Evolutionary conservation across 1,139 yeast genomes (phyloP).

Genomic region (Scheffersomyces titani): DNA sequence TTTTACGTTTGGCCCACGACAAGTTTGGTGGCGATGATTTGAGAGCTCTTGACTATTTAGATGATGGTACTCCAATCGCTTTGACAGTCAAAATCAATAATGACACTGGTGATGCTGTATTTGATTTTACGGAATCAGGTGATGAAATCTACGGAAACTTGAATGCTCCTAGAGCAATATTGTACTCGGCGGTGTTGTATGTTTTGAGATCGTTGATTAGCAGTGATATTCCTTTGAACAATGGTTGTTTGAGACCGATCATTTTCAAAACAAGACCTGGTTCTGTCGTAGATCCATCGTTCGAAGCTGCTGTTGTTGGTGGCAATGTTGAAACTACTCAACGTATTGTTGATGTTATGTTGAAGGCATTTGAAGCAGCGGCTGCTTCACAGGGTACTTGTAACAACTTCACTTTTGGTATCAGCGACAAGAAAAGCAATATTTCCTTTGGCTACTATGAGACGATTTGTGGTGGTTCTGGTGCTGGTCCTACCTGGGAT

Average conservation of each 20-base stretch:
- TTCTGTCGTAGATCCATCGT: slow-evolving; percentile 67
- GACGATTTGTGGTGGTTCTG: slow-evolving; percentile 52
- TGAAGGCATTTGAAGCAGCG: slow-evolving; percentile 74
- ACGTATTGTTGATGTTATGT: slow-evolving; percentile 75
- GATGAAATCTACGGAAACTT: slow-evolving; percentile 47
- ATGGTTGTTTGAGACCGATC: slow-evolving; percentile 79
- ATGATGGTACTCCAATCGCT: slow-evolving; percentile 47
- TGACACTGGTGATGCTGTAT: slow-evolving; percentile 37
- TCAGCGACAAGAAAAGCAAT: slow-evolving; percentile 34
- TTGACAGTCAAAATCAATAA: slow-evolving; percentile 35
- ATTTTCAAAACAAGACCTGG: slow-evolving; percentile 66
- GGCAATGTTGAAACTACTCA: slow-evolving; percentile 90
- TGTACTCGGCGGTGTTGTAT: slow-evolving; percentile 79
- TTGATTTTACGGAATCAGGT: slow-evolving; percentile 45
- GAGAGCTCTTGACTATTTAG: slow-evolving; percentile 41
- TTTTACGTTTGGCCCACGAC: slow-evolving; percentile 34
- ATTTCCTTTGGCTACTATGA: slow-evolving; percentile 50
- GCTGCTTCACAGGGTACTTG: slow-evolving; percentile 58
- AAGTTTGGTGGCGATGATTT: slow-evolving; percentile 38
- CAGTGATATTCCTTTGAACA: slow-evolving; percentile 79
- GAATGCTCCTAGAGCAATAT: slow-evolving; percentile 62
- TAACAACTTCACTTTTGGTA: slow-evolving; percentile 52
- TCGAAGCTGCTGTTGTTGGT: slow-evolving; percentile 84
- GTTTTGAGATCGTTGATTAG: slow-evolving; percentile 74
- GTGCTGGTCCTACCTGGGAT: slow-evolving; percentile 52